Base-by-base conservation (phyloP, 1,284 basidiomycete genomes). In the Irpex sp. region DNA sequence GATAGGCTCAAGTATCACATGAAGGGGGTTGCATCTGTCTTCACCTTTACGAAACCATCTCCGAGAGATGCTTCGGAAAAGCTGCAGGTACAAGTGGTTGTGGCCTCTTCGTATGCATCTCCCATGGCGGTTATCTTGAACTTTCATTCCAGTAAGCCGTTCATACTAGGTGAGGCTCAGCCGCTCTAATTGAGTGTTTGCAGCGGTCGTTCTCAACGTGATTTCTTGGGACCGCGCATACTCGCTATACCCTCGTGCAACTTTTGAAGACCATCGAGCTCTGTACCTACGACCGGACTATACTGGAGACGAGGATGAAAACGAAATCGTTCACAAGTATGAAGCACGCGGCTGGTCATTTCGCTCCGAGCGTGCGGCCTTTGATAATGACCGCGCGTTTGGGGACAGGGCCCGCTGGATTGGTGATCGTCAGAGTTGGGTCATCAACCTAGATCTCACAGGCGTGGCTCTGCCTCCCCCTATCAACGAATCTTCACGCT, bases 161-260 rank as follows among this genome's bases (percentile, higher is more conserved):
- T 15, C 15, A 44, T 8, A 44, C 15, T 44, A 26, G 40, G 2
- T 44, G n/a, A 19, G 19, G 8, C 19, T 38, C 38, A 26, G 13
- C 26, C 44, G 54, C n/a, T 8, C 2, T 40, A 19, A 9, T 49
- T 40, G 57, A 6, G 9, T 48, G 0, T 75, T 87, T 86, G 1
- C 57, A 74, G 73, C 72, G 0, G 62, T 60, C 21, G 73, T 74
- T 5, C 69, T 75, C 70, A 73, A 73, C 58, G 55, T 73, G 38
- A 73, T 75, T 47, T 61, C 67, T 3, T 69, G 65, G 48, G 65
- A 66, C 1, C 65, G 63, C 36, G 73, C 73, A 3, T 71, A 72
- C 57, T 69, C 70, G 57, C 68, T 74, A 40, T 76, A 70, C 65
- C 73, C 75, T 8, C 62, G 61, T 26, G 69, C 74, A 6, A 75